phyloP scores from a whole-genome alignment of 2,329 filamentous ascomycete species.

The Biscogniauxia marginata region DNA sequence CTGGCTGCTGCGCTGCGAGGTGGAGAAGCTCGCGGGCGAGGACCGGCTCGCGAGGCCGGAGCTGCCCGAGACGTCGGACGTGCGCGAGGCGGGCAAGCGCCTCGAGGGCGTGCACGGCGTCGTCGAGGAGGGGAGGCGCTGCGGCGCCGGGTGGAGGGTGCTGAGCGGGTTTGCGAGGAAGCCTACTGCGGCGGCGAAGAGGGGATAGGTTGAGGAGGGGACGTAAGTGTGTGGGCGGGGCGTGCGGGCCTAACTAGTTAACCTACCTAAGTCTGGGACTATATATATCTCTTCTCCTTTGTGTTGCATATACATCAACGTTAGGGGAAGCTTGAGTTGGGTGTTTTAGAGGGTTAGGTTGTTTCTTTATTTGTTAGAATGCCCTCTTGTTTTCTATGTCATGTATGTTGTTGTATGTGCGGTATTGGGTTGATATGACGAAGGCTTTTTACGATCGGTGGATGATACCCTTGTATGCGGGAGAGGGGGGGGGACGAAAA shows the following conservation, averaged over 20 bases:
- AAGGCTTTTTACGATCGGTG: not conserved
- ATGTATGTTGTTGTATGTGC: not conserved
- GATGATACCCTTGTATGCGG: not conserved
- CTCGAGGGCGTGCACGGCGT: constrained; percentile 60
- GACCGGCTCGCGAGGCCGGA: constrained; percentile 39
- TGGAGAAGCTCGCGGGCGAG: constrained; percentile 75
- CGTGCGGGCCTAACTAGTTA: not conserved
- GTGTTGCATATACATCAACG: not conserved
- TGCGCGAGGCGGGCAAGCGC: constrained; percentile 57
- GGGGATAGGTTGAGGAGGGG: not conserved
- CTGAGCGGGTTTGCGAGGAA: constrained; percentile 65
- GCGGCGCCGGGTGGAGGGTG: constrained; percentile 59
- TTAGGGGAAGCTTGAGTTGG: not conserved
- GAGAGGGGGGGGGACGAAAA: not conserved
- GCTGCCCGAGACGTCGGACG: constrained; percentile 50
- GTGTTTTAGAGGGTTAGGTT: constrained; percentile 1
- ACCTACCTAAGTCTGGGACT: not conserved
- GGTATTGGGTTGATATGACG: not conserved
- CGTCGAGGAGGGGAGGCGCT: constrained; percentile 61
- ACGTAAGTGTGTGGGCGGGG: too few relatives aligned
- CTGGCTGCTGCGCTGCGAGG: constrained; percentile 86
- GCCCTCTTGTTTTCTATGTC: not conserved
- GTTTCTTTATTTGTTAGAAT: not conserved
- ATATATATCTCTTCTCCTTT: not conserved
- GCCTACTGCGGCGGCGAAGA: constrained; percentile 36